These are phyloP conservation scores for Noccaea bulbosa DNA, from an alignment of 345 rosid genomes.

Conservation along the genomic window DNA sequence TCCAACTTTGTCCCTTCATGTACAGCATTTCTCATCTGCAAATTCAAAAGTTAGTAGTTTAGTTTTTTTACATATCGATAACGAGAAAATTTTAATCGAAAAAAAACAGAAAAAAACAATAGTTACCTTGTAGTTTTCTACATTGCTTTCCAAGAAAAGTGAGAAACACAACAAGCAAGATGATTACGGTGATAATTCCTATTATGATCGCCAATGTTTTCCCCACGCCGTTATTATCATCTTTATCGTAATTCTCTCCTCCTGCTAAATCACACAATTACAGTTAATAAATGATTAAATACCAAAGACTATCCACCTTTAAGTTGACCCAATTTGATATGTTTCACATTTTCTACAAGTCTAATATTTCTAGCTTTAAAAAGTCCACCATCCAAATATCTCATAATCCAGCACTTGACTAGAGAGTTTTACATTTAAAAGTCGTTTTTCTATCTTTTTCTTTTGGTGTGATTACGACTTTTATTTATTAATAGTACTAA, in stretches of 20 bases:
- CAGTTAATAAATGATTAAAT: not conserved
- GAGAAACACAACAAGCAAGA: slow-evolving; percentile 70
- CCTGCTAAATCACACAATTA: slow-evolving; percentile 2
- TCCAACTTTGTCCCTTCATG: slow-evolving; percentile 20
- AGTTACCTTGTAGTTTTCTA: slow-evolving; percentile 61
- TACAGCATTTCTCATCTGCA: slow-evolving; percentile 37
- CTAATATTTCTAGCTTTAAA: not conserved
- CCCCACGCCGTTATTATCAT: slow-evolving; percentile 56
- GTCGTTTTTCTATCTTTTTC: not conserved
- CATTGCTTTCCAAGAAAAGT: slow-evolving; percentile 64
- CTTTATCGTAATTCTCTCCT: slow-evolving; percentile 27
- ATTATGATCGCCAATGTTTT: slow-evolving; percentile 87
- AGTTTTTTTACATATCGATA: not conserved
- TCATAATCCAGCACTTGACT: slow-evolving; percentile 9
- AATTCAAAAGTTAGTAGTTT: slow-evolving; percentile 8
- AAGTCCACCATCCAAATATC: not conserved
- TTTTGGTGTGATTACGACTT: slow-evolving; percentile 1
- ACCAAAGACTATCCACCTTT: not conserved
- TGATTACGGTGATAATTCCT: slow-evolving; percentile 75
- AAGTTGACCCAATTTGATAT: not conserved
- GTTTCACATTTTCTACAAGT: not conserved
- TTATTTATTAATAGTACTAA: not conserved
- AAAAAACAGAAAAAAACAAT: not conserved
- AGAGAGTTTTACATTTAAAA: slow-evolving; percentile 1
- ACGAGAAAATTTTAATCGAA: not conserved